phyloP scores from a whole-genome alignment of 139 green algal species.

The Pseudopediastrum boryanum region DNA sequence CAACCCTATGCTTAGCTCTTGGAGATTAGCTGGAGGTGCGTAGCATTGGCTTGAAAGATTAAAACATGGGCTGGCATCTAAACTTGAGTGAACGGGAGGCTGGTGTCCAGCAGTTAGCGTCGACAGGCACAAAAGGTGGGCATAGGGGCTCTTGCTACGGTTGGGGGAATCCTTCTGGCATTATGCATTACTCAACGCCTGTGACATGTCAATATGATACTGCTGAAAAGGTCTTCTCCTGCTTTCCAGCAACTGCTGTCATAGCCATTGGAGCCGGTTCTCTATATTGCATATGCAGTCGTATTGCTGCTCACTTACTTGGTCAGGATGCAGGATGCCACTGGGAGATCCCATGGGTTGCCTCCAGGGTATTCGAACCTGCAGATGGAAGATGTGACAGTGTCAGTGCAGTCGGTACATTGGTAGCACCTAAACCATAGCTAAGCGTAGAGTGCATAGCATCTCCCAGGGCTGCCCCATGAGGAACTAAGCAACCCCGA shows the following conservation, averaged over 20 bases:
- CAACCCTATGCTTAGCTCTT: too few relatives aligned
- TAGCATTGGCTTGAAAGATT: too few relatives aligned
- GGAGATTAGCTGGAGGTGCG: too few relatives aligned
- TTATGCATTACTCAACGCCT: not conserved
- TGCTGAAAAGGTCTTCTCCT: not conserved
- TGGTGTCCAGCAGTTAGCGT: too few relatives aligned
- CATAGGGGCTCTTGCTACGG: not conserved
- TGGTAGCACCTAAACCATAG: not conserved
- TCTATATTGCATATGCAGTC: not conserved
- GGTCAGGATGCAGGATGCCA: constrained; percentile 33
- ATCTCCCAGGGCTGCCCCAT: not conserved
- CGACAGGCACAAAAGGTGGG: too few relatives aligned
- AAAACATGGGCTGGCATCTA: too few relatives aligned
- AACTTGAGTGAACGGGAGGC: too few relatives aligned
- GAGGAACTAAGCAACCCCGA: not conserved
- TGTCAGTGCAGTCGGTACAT: not conserved
- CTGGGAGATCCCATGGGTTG: not conserved
- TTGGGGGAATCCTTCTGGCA: not conserved
- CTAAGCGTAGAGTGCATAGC: not conserved
- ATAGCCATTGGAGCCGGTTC: not conserved
- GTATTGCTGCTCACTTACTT: constrained; percentile 13
- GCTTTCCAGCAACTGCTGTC: not conserved
- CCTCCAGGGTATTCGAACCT: constrained; percentile 28
- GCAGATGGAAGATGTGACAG: not conserved
- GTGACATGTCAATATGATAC: not conserved